Conservation (phyloP, 257 asterid species). For the Lithospermum erythrorhizon region DNA sequence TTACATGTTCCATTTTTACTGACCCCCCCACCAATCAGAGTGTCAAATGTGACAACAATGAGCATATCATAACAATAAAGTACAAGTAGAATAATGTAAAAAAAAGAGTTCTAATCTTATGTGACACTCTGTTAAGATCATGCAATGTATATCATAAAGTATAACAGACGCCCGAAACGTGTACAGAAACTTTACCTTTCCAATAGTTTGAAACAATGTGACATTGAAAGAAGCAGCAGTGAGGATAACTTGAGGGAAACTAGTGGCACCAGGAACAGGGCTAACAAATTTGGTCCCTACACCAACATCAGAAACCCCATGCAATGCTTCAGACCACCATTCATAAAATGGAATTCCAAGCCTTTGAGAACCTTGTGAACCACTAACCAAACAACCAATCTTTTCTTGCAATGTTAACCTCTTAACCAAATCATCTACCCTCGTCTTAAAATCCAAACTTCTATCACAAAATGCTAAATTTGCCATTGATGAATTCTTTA, state of each 20-base stretch:
- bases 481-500: slow-evolving; percentile 7
- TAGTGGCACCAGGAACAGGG: slow-evolving; percentile 38
- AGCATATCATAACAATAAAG: background rate
- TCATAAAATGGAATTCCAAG: slow-evolving; percentile 31
- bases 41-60: background rate
- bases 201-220: slow-evolving; percentile 30
- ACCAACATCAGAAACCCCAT: slow-evolving; percentile 29
- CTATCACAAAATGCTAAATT: slow-evolving; percentile 22
- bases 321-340: slow-evolving; percentile 53
- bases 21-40: background rate
- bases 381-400: slow-evolving; percentile 22
- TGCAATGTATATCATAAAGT: too few relatives aligned
- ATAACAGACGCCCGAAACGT: too few relatives aligned
- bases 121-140: too few relatives aligned
- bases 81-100: background rate
- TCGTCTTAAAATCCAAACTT: slow-evolving; percentile 12
- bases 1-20: background rate
- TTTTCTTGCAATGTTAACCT: slow-evolving; percentile 33
- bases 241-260: slow-evolving; percentile 42
- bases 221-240: slow-evolving; percentile 44
- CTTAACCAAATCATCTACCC: slow-evolving; percentile 28
- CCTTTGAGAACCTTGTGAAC: slow-evolving; percentile 13
- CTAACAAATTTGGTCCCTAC: slow-evolving; percentile 21
- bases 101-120: too few relatives aligned
- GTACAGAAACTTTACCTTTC: slow-evolving; percentile 18